Base-by-base conservation (phyloP, 2,329 filamentous ascomycete genomes). In the Exophiala bonariae region DNA sequence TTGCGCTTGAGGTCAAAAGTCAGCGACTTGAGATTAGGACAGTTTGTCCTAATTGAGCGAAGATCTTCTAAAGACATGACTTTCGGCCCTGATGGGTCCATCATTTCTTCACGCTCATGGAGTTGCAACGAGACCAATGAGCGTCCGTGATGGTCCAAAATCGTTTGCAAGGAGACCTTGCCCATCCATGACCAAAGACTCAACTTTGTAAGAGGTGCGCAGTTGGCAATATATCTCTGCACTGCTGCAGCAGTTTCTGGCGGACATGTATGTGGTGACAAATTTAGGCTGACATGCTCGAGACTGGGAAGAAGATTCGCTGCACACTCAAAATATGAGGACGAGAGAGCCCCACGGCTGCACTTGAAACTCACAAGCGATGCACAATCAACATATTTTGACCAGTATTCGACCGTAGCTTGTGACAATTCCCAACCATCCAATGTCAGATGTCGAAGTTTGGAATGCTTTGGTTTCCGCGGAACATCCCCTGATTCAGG, bases 131-230 rank as follows among this genome's bases (percentile, higher is more conserved):
- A 33, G 17, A 31, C 13, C 13, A 57, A 38, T 14, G 43, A 50
- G 10, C 41, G 19, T 9, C 55, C 55, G 39, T 57, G 55, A 14
- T 35, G 50, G 20, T 22, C 10, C 4, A 57, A 23, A 20, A 57
- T 51, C 11, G 50, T 46, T 2, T n/a, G 3, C 18, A 57, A 28
- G 10, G 37, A 37, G 5, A 54, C 37, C 18, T 32, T 47, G 13
- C 44, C 50, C 11, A 42, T 46, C 55, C 55, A 57, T 8, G 51
- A 55, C 55, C 55, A 57, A n/a, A 57, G 38, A 33, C 55, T 57
- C 30, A 57, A 23, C 9, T 32, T 50, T 22, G 13, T 17, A 19
- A 57, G 33, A 19, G 47, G 44, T 6, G 49, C 9, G 34, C 52
- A 55, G 6, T 41, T 49, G 16, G 33, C 42, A 11, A 57, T 44